A percentile compares a stretch with the other conserved stretches of the same genome.
phyloP scores from a whole-genome alignment of 192 early-diverging fungal species.

The Backusella tarrabulga region DNA sequence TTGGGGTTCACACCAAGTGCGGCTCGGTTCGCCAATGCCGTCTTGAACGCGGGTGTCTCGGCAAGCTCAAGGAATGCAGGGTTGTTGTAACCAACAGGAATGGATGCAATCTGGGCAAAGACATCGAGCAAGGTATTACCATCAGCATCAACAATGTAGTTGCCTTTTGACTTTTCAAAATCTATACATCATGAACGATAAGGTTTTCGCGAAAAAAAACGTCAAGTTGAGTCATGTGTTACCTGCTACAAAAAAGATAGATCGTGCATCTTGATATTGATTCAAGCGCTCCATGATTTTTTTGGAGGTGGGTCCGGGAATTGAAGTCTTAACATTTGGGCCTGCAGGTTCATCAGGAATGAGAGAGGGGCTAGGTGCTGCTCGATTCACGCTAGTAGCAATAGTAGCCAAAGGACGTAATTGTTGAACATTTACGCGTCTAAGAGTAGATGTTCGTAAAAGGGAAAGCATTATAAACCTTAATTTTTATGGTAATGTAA shows the following conservation, averaged over 20 bases:
- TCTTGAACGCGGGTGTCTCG: slow-evolving; percentile 54
- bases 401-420: not conserved
- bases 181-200: slow-evolving; percentile 36
- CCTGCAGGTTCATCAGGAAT: slow-evolving; percentile 55
- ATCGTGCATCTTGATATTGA: slow-evolving; percentile 63
- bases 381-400: not conserved
- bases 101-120: slow-evolving; percentile 72
- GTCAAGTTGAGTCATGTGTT: slow-evolving; percentile 1
- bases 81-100: slow-evolving; percentile 76
- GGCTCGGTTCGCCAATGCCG: slow-evolving; percentile 62
- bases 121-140: slow-evolving; percentile 69
- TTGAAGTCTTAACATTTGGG: slow-evolving; percentile 48
- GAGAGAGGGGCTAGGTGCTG: not conserved
- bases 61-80: slow-evolving; percentile 51
- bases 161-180: slow-evolving; percentile 63
- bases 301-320: slow-evolving; percentile 64
- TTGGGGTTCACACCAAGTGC: slow-evolving; percentile 67
- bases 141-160: slow-evolving; percentile 73
- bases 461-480: not conserved
- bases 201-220: not conserved
- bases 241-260: slow-evolving; percentile 59
- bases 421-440: not conserved
- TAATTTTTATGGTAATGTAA: not conserved
- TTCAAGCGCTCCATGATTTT: slow-evolving; percentile 48
- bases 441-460: not conserved